Base-by-base conservation (phyloP, 2,329 filamentous ascomycete genomes). In the Tolypocladium ovalisporum region DNA sequence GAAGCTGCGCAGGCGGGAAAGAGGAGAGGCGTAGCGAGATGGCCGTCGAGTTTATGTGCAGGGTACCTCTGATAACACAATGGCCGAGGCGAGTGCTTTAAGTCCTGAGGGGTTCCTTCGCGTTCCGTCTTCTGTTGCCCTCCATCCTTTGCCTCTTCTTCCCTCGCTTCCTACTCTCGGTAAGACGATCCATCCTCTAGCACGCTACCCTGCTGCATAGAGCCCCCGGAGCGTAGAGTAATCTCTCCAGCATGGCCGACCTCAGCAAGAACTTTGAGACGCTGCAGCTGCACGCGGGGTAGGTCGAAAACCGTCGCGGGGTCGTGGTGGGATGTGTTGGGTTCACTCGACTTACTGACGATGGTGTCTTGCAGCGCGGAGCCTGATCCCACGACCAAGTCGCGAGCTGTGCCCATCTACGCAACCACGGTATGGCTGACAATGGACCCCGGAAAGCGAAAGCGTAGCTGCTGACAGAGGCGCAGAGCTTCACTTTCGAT, bases 391-490 rank as follows among this genome's bases (percentile, higher is more conserved):
- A 72, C 85, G 2, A 96, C 93, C 61, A 93, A 95, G 60, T 82
- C 94, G 32, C 85, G 94, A 66, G 94, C 93, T 52, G 91, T 97
- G 10, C 94, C 94, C 56, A 97, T 99, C 70, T 97, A 97, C 71
- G 91, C 93, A 17, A 92, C 92, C 6, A 93, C 87, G n/a, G 81
- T 83, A 62, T 55, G 61, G 32, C 29, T 52, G 24, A 34, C 54
- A 49, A 22, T 7, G 51, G 9, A 29, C 47, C 19, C 40, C 54
- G 27, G 44, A 15, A 15, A 24, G 12, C 4, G 17, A 22, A 10
- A 17, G 27, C 27, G 47, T 19, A 22, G 27, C 47, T 7, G 47
- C 55, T 57, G 29, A 56, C 35, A 40, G 47, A 5, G 9, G 2
- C 37, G 52, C 22, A 91, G 88, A 96, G 90, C 67, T 99, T 79